Evolutionary conservation across 768 basidiomycete genomes (phyloP), one percentile per base, ranked within the genome.

Genomic region (Xerocomellus amylosporus): DNA sequence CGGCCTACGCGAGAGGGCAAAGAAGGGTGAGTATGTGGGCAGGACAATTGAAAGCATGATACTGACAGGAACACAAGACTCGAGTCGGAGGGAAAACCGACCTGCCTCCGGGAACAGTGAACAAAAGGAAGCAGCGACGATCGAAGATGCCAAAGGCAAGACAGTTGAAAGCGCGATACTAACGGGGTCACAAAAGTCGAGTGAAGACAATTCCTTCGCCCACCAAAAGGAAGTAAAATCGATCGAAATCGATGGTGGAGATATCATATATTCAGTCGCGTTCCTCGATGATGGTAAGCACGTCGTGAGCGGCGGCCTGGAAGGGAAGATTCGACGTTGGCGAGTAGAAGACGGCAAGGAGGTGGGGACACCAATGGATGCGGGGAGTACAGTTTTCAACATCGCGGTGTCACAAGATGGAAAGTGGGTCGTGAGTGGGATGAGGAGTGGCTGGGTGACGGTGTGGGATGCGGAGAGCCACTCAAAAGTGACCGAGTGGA

Each of bases 401-500:
- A 13, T 49, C 13, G 28, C 39, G 3, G 48, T 38, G 28, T 59
- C 58, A 10, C 39, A 1, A 3, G 44, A 50, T 12, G 55, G 48
- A 7, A 40, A 40, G 33, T 50, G 43, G 51, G 4, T 58, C 19
- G 54, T 37, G 1, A 9, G 20, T 13, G 58, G 49, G 22, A 22
- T 15, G 13, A 0, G 1, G 0, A 14, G 6, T 15, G 58, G 54
- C n/a, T 3, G 10, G 38, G 40, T 56, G 19, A 38, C 2, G 1
- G 54, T 58, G 19, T 56, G 55, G 58, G 20, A 56, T 20, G 37
- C 31, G 4, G 22, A 49, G 36, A 45, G 19, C 12, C 37, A 37
- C 42, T 6, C 28, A 9, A 30, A 39, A 13, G 34, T 37, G 30
- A 3, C 8, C 26, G 30, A 51, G 6, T 45, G 46, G 9, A 15